Conservation (phyloP, 1,284 basidiomycete genomes). For the Cystobasidium sp. region DNA sequence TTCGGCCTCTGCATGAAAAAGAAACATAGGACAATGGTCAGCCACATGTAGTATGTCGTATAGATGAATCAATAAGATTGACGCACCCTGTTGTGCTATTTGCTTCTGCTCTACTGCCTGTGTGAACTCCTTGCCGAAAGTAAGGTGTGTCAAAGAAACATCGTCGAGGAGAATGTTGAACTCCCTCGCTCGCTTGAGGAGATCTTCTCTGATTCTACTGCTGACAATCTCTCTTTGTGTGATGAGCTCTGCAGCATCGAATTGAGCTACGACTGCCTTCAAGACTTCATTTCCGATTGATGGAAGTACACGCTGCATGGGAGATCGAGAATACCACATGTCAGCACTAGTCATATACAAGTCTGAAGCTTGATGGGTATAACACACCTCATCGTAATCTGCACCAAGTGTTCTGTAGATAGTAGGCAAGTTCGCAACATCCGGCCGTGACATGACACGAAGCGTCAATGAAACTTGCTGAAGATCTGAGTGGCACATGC, state of each 20-base stretch:
- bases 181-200: slow-evolving; percentile 90
- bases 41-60: slow-evolving; percentile 16
- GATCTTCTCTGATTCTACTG: slow-evolving; percentile 89
- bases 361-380: background rate
- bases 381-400: slow-evolving; percentile 83
- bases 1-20: slow-evolving; percentile 74
- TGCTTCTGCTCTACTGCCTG: slow-evolving; percentile 96
- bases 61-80: background rate
- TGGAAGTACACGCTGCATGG: slow-evolving; percentile 54
- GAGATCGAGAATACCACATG: background rate
- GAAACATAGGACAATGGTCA: background rate
- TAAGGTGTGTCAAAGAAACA: slow-evolving; percentile 85
- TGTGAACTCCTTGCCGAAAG: slow-evolving; percentile 65
- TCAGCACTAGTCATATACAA: background rate
- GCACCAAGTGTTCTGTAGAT: slow-evolving; percentile 94
- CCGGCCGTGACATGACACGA: slow-evolving; percentile 91
- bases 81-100: slow-evolving; percentile 86
- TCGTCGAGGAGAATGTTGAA: slow-evolving; percentile 97
- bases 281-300: slow-evolving; percentile 91
- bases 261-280: slow-evolving; percentile 97
- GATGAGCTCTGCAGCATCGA: slow-evolving; percentile 95
- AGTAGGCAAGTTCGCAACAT: slow-evolving; percentile 81
- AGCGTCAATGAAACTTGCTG: slow-evolving; percentile 98
- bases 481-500: slow-evolving; percentile 62
- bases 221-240: slow-evolving; percentile 73